Evolutionary conservation across 805 yeast genomes (phyloP).

Genomic region (Candida loeiensis): DNA sequence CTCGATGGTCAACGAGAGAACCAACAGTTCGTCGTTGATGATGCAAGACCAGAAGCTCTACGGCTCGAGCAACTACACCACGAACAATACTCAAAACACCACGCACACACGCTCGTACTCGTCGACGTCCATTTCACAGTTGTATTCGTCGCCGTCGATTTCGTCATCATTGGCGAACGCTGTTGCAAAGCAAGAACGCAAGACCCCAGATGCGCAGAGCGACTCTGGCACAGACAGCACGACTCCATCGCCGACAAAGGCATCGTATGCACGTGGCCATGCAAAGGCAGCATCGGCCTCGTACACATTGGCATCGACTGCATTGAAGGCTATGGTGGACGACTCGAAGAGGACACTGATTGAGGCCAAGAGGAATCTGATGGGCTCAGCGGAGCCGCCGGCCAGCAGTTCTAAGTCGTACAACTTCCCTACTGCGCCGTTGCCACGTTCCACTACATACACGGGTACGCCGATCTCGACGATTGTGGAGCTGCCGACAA

Average conservation of each 20-base stretch:
- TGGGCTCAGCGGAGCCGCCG: slow-evolving; percentile 16
- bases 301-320: slow-evolving; percentile 59
- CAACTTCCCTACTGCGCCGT: slow-evolving; percentile 11
- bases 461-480: slow-evolving; percentile 41
- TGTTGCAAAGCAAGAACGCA: slow-evolving; percentile 31
- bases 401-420: slow-evolving; percentile 13
- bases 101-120: slow-evolving; percentile 35
- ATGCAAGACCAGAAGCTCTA: slow-evolving; percentile 7
- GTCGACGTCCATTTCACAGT: slow-evolving; percentile 25
- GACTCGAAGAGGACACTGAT: slow-evolving; percentile 27
- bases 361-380: slow-evolving; percentile 15
- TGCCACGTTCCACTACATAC: slow-evolving; percentile 27
- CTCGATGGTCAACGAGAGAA: slow-evolving; percentile 42
- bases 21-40: slow-evolving; percentile 21
- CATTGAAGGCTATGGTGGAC: slow-evolving; percentile 69
- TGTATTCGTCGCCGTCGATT: slow-evolving; percentile 64
- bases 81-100: slow-evolving; percentile 11
- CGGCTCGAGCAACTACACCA: slow-evolving; percentile 5
- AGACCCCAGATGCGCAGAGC: slow-evolving; percentile 21
- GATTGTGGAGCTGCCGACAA: slow-evolving; percentile 44
- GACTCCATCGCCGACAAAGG: slow-evolving; percentile 23
- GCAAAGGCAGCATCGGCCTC: slow-evolving; percentile 31
- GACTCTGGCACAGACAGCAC: slow-evolving; percentile 14
- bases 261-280: slow-evolving; percentile 24
- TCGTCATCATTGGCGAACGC: slow-evolving; percentile 56